Evolutionary conservation across 208 protist species (phyloP), one percentile per base, ranked within the genome.

Genomic region (Lotmaria passim): DNA sequence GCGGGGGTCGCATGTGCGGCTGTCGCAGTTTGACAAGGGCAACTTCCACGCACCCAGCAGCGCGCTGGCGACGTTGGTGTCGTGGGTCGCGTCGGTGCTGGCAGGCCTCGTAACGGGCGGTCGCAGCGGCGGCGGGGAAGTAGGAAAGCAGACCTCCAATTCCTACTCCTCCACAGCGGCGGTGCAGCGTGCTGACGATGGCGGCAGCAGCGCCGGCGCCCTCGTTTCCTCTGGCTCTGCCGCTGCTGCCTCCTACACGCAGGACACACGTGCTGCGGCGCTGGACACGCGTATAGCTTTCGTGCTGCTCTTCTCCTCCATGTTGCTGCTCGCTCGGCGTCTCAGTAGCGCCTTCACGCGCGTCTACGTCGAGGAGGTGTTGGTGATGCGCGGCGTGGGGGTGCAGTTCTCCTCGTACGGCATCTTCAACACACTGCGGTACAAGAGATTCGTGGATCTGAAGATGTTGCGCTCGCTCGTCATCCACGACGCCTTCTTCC

Each of bases 401-500:
- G 51, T 96, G 43, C 91, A 96, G 63, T 51, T 94, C 21, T 83
- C 79, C 31, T 79, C 53, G 34, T 93, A 93, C 75, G 84, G 84
- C 47, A 61, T 89, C 41, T 91, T 92, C 59, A 85, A 86, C 51
- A 64, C 67, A 31, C 62, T 89, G 57, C 57, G 65, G 41, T 69
- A 69, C 10, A 70, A 74, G 15, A 66, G 71, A 0, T 94, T 96
- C 57, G 43, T 96, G 7, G 89, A 94, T 30, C 34, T 85, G 21
- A 77, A 81, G 39, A 77, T 93, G 56, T 77, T 96, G 43, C 85
- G 86, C 28, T 82, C 75, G 2, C 60, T 96, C 12, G 79, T 94
- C 41, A 89, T 96, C 44, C 89, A 96, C 69, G 91, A 96, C 52
- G 75, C 87, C 5, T 96, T 90, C 62, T 91, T 85, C 46, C 81